Evolutionary conservation across 1,139 yeast genomes (phyloP).

Genomic region (Scheffersomyces parashehatae): DNA sequence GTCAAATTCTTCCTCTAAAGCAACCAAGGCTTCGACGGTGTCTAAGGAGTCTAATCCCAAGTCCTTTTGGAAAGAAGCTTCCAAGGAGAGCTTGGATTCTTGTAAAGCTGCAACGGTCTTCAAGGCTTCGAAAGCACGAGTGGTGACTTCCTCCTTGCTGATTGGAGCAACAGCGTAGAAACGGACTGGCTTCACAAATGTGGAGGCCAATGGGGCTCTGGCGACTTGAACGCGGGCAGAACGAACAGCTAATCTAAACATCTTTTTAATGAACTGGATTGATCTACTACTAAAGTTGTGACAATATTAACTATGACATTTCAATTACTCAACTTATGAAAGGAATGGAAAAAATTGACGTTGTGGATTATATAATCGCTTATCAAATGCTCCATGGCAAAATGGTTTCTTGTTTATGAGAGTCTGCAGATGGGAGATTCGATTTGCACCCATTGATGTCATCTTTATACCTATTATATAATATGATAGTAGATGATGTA

Average conservation of each 20-base stretch:
- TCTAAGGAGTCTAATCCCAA: conserved; percentile 72
- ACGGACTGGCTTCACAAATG: conserved; percentile 37
- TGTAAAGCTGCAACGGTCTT: conserved; percentile 53
- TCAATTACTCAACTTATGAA: too few relatives aligned
- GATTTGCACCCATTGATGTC: too few relatives aligned
- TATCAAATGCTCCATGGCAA: too few relatives aligned
- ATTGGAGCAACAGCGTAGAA: conserved; percentile 51
- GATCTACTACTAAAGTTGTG: neutral
- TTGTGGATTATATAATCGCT: too few relatives aligned
- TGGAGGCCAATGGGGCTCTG: conserved; percentile 28
- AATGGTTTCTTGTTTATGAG: too few relatives aligned
- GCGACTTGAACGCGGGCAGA: conserved; percentile 36
- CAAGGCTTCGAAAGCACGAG: conserved; percentile 51
- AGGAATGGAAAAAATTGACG: too few relatives aligned
- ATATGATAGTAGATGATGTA: too few relatives aligned
- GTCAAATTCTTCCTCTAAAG: conserved; percentile 73
- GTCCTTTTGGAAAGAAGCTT: conserved; percentile 59
- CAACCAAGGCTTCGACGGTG: conserved; percentile 70
- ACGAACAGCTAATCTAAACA: conserved; percentile 36
- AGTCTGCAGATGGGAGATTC: too few relatives aligned
- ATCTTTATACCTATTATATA: too few relatives aligned
- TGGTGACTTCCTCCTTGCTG: conserved; percentile 47
- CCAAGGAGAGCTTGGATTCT: conserved; percentile 44
- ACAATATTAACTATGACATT: neutral
- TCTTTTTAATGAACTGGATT: conserved; percentile 7